Conservation (phyloP, 192 early-diverging fungal species). For the Backusella tuberculispora region DNA sequence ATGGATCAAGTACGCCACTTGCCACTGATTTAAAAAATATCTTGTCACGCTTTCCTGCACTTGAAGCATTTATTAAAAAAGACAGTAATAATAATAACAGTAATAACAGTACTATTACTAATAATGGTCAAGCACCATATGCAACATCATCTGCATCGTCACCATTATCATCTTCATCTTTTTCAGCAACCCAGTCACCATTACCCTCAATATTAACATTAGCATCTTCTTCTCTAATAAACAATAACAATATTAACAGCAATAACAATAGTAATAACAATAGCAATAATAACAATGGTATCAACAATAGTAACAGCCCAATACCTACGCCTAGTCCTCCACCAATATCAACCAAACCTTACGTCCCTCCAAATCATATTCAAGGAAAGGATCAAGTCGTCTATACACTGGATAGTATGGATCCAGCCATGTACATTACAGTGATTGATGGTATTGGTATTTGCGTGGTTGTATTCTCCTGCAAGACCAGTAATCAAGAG, state of each 20-base stretch:
- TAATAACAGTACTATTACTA: too few relatives aligned
- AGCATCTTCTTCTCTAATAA: too few relatives aligned
- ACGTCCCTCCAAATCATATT: neutral
- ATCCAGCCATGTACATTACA: constrained; percentile 52
- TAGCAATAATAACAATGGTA: neutral
- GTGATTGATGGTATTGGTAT: constrained; percentile 53
- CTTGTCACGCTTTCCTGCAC: constrained; percentile 9
- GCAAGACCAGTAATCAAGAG: constrained; percentile 41
- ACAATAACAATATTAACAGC: neutral
- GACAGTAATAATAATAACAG: neutral
- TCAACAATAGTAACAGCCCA: neutral
- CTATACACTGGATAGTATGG: constrained; percentile 5
- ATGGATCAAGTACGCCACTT: neutral
- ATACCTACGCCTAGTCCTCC: neutral
- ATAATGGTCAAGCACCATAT: neutral
- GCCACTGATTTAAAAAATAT: constrained; percentile 31
- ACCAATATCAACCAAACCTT: neutral
- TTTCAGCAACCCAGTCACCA: neutral
- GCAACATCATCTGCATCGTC: neutral
- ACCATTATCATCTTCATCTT: neutral
- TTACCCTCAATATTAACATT: neutral
- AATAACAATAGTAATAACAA: neutral
- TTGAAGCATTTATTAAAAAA: constrained; percentile 4
- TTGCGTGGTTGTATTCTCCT: constrained; percentile 46
- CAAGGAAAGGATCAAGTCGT: constrained; percentile 15